These are phyloP conservation scores for Passalora sequoiae DNA, from an alignment of 2,329 filamentous ascomycete species.

Conservation along the genomic window DNA sequence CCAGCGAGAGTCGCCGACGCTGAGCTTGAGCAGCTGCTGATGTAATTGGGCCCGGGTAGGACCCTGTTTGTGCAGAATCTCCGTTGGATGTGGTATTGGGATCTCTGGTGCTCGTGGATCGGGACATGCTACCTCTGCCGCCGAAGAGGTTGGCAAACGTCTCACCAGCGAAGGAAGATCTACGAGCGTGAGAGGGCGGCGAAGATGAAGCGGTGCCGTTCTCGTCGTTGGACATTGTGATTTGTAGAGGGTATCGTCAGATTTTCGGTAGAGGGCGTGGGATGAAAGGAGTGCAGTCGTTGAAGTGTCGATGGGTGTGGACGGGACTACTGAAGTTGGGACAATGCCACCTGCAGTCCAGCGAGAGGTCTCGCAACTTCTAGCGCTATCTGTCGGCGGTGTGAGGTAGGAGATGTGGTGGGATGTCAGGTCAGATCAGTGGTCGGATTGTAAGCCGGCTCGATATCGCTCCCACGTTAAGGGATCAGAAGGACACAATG, in stretches of 20 bases:
- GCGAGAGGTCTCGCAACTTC: neutral
- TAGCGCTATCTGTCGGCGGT: neutral
- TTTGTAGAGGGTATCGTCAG: neutral
- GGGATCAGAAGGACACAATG: neutral
- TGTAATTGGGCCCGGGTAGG: slow-evolving; percentile 44
- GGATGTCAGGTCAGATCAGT: neutral
- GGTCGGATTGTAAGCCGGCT: neutral
- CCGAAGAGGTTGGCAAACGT: slow-evolving; percentile 48
- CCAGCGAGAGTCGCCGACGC: slow-evolving; percentile 46
- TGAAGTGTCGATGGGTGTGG: neutral
- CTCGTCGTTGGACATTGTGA: slow-evolving; percentile 20
- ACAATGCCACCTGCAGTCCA: neutral
- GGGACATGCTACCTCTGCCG: slow-evolving; percentile 25
- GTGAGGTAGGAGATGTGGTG: neutral
- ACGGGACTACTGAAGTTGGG: neutral
- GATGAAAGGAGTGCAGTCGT: neutral
- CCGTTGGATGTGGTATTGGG: slow-evolving; percentile 23
- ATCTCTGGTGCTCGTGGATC: slow-evolving; percentile 32
- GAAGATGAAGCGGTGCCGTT: slow-evolving; percentile 14
- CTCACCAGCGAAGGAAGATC: slow-evolving; percentile 46
- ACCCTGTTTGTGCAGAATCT: slow-evolving; percentile 23
- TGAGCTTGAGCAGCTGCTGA: slow-evolving; percentile 47
- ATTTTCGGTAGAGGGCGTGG: slow-evolving; percentile 2
- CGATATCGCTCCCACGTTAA: neutral
- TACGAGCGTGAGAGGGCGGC: slow-evolving; percentile 33